A percentile compares a stretch with the other conserved stretches of the same genome.
Conservation (phyloP, 2,329 filamentous ascomycete species). For the Pseudogymnoascus sp. region DNA sequence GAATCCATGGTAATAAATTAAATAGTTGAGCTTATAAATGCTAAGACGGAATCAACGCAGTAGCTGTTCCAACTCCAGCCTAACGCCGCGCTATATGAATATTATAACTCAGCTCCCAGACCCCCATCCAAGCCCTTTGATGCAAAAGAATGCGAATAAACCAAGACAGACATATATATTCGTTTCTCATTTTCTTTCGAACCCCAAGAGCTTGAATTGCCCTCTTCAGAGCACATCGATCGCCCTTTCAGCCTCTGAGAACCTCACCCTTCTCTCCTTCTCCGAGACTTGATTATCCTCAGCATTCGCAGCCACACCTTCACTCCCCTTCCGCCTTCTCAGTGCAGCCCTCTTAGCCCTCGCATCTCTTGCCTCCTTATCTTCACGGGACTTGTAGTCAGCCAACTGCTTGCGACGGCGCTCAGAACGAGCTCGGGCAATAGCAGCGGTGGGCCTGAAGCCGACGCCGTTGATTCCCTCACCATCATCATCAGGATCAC, state of each 20-base stretch:
- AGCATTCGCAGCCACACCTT: slow-evolving; percentile 11
- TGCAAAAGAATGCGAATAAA: neutral
- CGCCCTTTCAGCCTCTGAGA: slow-evolving; percentile 18
- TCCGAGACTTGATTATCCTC: slow-evolving; percentile 16
- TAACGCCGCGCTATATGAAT: neutral
- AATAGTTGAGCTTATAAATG: neutral
- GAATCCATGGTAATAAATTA: neutral
- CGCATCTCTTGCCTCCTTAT: slow-evolving; percentile 52
- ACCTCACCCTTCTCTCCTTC: slow-evolving; percentile 23
- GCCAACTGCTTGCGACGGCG: slow-evolving; percentile 52
- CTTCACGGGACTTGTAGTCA: slow-evolving; percentile 53
- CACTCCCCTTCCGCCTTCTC: slow-evolving; percentile 28
- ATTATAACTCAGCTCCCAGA: neutral
- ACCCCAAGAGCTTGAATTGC: neutral
- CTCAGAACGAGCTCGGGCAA: slow-evolving; percentile 48
- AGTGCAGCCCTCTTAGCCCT: slow-evolving; percentile 46
- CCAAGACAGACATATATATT: neutral
- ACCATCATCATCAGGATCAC: slow-evolving; percentile 58
- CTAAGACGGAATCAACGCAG: neutral
- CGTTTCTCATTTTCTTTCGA: neutral
- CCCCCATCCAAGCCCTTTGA: neutral
- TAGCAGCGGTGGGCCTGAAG: slow-evolving; percentile 53
- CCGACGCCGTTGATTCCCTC: slow-evolving; percentile 60
- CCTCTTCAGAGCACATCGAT: slow-evolving; percentile 1
- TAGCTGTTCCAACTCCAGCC: neutral